These are phyloP conservation scores for Nematocida sp. DNA, from an alignment of 371 early-diverging fungal genomes.

Conservation along the genomic window DNA sequence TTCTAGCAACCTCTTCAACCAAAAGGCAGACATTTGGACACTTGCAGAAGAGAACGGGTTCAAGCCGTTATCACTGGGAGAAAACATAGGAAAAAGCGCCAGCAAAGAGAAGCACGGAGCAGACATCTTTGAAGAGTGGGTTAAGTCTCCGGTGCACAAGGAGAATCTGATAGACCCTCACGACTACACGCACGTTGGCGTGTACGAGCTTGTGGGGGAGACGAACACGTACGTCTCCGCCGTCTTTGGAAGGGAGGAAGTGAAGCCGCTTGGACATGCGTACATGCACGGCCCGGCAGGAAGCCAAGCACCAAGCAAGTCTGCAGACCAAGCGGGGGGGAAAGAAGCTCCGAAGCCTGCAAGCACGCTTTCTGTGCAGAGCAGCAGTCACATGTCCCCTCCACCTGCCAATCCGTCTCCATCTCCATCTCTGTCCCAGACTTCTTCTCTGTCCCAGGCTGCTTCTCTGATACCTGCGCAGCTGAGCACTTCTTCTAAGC, in stretches of 20 bases:
- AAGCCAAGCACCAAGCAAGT: not conserved
- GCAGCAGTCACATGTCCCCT: not conserved
- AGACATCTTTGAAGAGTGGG: constrained; percentile 62
- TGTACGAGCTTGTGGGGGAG: constrained; percentile 52
- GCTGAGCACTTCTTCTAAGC: not conserved
- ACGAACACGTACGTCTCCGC: constrained; percentile 19
- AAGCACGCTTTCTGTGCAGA: not conserved
- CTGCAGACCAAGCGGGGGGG: constrained; percentile 5
- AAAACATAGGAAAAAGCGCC: constrained; percentile 63
- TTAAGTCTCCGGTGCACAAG: constrained; percentile 55
- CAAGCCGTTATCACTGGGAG: constrained; percentile 49
- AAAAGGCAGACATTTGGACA: constrained; percentile 13
- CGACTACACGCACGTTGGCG: constrained; percentile 57
- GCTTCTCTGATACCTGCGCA: not conserved
- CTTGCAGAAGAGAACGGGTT: constrained; percentile 18
- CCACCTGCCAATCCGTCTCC: not conserved
- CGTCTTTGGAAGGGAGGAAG: constrained; percentile 57
- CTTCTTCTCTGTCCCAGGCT: not conserved
- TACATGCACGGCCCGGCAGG: not conserved
- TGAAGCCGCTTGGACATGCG: not conserved
- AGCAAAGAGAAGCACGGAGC: constrained; percentile 55
- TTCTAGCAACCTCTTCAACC: constrained; percentile 49
- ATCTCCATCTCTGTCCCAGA: not conserved
- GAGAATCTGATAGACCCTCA: constrained; percentile 63
- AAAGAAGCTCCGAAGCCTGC: no score